Evolutionary conservation across 169 alveolate species (phyloP).

Genomic region (Eimeria tenella): DNA sequence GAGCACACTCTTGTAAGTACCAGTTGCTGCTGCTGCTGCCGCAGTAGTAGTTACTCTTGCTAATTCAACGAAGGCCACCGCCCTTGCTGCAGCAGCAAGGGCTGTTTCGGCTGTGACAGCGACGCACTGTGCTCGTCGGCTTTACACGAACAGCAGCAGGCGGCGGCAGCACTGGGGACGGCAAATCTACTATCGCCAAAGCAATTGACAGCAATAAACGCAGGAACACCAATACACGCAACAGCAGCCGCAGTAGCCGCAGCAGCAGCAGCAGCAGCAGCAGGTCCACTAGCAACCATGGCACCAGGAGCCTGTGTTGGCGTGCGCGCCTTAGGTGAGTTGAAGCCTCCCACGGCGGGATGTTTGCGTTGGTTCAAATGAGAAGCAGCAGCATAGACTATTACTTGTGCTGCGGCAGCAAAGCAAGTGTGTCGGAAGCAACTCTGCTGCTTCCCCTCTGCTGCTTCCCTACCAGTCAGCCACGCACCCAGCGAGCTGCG

Average conservation of each 20-base stretch:
- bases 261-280: background rate
- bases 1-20: background rate
- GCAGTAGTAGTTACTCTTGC: background rate
- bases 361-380: background rate
- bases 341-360: background rate
- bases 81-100: too few relatives aligned
- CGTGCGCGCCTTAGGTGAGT: background rate
- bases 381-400: background rate
- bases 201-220: background rate
- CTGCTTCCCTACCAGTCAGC: background rate
- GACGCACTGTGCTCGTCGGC: too few relatives aligned
- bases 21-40: background rate
- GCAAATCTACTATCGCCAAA: background rate
- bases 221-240: background rate
- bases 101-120: too few relatives aligned
- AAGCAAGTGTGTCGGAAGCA: background rate
- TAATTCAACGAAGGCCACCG: too few relatives aligned
- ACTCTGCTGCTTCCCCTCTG: background rate
- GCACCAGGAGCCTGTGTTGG: background rate
- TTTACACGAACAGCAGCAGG: conserved; percentile 18
- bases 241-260: background rate
- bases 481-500: too few relatives aligned
- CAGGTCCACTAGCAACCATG: background rate
- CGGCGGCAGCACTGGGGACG: background rate
- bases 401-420: background rate